phyloP scores from a whole-genome alignment of 192 early-diverging fungal genomes.

The Rhizophagus sp. region DNA sequence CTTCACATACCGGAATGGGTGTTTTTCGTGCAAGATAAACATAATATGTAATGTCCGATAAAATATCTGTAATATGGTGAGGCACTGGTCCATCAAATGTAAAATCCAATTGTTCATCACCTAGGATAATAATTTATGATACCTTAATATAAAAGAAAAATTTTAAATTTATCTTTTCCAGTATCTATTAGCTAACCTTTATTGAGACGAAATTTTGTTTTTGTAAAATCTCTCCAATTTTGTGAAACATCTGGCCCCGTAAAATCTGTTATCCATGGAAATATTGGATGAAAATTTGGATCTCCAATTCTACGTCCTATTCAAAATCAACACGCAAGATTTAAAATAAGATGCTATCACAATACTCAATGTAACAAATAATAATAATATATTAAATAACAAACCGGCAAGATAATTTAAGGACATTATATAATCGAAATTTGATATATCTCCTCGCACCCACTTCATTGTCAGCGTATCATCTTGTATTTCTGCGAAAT shows the following conservation, averaged over 20 bases:
- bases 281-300: slow-evolving; percentile 68
- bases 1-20: slow-evolving; percentile 50
- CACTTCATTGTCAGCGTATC: slow-evolving; percentile 61
- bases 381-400: not conserved
- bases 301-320: slow-evolving; percentile 60
- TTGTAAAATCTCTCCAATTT: slow-evolving; percentile 62
- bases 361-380: not conserved
- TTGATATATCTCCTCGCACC: slow-evolving; percentile 83
- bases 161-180: not conserved
- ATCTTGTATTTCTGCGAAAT: slow-evolving; percentile 43
- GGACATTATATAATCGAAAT: slow-evolving; percentile 92
- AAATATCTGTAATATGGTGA: slow-evolving; percentile 69
- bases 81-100: slow-evolving; percentile 66
- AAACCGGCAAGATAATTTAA: slow-evolving; percentile 84
- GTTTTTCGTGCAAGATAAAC: slow-evolving; percentile 67
- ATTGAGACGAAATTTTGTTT: slow-evolving; percentile 68
- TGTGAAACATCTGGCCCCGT: slow-evolving; percentile 46
- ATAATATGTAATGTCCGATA: slow-evolving; percentile 71
- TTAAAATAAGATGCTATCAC: not conserved
- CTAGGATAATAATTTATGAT: slow-evolving; percentile 17
- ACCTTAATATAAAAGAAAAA: not conserved
- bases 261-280: slow-evolving; percentile 73
- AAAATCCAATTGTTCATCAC: slow-evolving; percentile 71
- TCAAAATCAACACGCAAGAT: slow-evolving; percentile 17
- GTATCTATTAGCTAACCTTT: slow-evolving; percentile 40